Evolutionary conservation across 768 basidiomycete genomes (phyloP).

Genomic region (Trametes cubensis): DNA sequence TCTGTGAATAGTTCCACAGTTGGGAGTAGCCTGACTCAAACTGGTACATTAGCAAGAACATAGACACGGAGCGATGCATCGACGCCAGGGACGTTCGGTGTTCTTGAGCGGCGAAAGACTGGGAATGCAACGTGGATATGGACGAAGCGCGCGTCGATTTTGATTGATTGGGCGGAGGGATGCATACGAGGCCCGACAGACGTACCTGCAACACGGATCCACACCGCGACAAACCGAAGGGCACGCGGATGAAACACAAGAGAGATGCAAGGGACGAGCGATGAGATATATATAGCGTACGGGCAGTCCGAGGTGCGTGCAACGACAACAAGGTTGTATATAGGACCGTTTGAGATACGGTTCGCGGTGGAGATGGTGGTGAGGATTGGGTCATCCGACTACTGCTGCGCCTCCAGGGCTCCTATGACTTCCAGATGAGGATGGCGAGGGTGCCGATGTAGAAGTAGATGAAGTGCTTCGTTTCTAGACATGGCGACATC

Average conservation of each 20-base stretch:
- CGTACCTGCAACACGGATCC: background rate
- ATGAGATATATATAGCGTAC: slow-evolving; percentile 2
- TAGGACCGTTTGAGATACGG: background rate
- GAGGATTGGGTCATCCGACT: background rate
- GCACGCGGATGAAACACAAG: background rate
- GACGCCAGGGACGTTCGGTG: no score
- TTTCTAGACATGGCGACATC: slow-evolving; percentile 59
- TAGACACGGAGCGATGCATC: no score
- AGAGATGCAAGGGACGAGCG: background rate
- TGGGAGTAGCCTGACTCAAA: no score
- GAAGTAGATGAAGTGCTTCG: slow-evolving; percentile 99
- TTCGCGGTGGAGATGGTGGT: background rate
- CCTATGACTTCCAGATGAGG: slow-evolving; percentile 90
- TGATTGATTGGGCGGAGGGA: background rate
- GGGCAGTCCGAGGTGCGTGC: background rate
- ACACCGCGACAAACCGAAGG: no score
- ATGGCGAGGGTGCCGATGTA: slow-evolving; percentile 92
- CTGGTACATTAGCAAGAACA: no score
- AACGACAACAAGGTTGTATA: background rate
- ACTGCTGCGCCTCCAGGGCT: background rate
- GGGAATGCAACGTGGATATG: no score
- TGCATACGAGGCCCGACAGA: background rate
- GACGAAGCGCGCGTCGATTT: background rate
- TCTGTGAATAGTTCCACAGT: no score
- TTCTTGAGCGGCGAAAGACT: no score